Evolutionary conservation across 129 eudicot species (phyloP).

Genomic region (sunflower (Helianthus annuus)): DNA sequence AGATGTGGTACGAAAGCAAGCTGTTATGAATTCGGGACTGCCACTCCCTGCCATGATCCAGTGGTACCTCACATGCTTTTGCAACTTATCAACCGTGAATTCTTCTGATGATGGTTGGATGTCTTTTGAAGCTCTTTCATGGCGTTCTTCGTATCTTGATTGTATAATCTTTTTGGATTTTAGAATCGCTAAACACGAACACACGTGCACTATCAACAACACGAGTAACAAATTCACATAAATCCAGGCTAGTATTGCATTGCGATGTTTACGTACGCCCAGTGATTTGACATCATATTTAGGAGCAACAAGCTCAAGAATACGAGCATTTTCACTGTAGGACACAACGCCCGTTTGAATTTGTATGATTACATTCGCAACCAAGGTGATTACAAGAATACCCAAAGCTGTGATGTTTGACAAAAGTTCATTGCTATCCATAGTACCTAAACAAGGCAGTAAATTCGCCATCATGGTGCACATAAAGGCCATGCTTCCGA

Average conservation of each 20-base stretch:
- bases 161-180: conserved; percentile 15
- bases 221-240: not conserved
- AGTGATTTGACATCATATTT: not conserved
- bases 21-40: conserved; percentile 9
- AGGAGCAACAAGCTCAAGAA: not conserved
- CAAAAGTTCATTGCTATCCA: not conserved
- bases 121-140: not conserved
- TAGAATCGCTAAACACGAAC: conserved; percentile 16
- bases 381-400: conserved; percentile 13
- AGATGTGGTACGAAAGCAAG: not conserved
- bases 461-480: conserved; percentile 16
- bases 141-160: not conserved
- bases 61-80: not conserved
- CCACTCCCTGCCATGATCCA: conserved; percentile 25
- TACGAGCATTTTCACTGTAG: not conserved
- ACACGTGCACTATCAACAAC: conserved; percentile 11
- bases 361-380: conserved; percentile 5
- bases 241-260: not conserved
- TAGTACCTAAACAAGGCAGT: not conserved
- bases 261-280: not conserved
- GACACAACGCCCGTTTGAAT: not conserved
- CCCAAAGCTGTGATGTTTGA: conserved; percentile 7
- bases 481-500: conserved; percentile 16
- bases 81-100: not conserved
- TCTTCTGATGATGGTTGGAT: not conserved